Evolutionary conservation across 225 moss, liverwort and hornwort species (phyloP).

Genomic region (Pseudisothecium myosuroides): DNA sequence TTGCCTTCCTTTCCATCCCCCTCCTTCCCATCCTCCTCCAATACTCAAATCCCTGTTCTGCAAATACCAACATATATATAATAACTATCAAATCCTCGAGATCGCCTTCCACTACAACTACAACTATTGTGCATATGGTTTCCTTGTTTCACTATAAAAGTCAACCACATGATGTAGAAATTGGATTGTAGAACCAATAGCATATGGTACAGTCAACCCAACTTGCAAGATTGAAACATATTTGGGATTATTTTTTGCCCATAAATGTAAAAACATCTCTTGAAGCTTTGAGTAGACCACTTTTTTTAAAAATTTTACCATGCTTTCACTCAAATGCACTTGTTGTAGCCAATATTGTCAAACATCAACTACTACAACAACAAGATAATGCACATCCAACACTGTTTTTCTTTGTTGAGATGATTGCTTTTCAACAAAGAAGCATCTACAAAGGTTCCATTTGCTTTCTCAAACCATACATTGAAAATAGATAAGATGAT

Average conservation of each 20-base stretch:
- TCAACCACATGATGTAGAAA: fast-evolving
- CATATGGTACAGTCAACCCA: fast-evolving
- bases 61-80: too few relatives aligned
- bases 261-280: neutral
- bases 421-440: neutral
- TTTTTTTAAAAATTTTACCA: neutral
- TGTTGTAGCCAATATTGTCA: neutral
- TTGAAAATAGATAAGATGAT: neutral
- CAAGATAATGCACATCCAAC: neutral
- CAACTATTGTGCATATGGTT: fast-evolving
- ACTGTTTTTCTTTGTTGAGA: fast-evolving
- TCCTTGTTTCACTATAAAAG: neutral
- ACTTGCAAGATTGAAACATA: neutral
- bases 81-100: neutral
- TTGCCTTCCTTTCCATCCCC: fast-evolving
- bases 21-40: fast-evolving
- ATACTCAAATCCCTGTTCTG: fast-evolving
- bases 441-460: neutral
- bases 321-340: fast-evolving
- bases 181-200: neutral
- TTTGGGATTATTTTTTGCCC: fast-evolving
- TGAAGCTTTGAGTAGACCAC: fast-evolving
- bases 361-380: neutral
- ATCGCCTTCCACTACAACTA: fast-evolving
- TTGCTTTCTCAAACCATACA: fast-evolving